Evolutionary conservation across 305 asterid genomes (phyloP).

Genomic region (Ilex paraguariensis): DNA sequence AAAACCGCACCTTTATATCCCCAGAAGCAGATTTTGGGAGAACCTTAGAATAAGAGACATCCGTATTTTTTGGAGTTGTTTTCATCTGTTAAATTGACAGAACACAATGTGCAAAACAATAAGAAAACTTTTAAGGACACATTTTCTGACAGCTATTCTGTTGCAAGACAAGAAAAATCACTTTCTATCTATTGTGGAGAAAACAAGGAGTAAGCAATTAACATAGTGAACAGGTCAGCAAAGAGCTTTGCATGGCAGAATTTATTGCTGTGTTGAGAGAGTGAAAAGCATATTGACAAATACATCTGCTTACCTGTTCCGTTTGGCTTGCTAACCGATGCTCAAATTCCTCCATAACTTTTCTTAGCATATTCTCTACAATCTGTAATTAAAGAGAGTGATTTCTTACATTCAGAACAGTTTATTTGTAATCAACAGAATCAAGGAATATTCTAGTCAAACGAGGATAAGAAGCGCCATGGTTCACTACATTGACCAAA

Average conservation of each 20-base stretch:
- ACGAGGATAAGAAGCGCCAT: conserved; percentile 6
- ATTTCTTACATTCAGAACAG: conserved; percentile 17
- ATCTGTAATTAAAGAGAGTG: conserved; percentile 42
- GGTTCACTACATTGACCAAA: neutral
- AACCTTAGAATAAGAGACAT: conserved; percentile 18
- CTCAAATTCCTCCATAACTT: conserved; percentile 76
- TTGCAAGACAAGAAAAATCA: neutral
- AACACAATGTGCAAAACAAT: conserved; percentile 4
- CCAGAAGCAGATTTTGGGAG: conserved; percentile 8
- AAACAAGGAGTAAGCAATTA: neutral
- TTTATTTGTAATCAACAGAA: conserved; percentile 5
- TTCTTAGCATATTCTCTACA: conserved; percentile 59
- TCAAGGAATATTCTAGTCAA: conserved; percentile 6
- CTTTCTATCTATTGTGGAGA: too few species aligned
- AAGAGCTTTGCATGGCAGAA: conserved; percentile 4
- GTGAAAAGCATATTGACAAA: neutral
- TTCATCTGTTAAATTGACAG: conserved; percentile 37
- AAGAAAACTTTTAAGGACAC: neutral
- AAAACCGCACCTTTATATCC: conserved; percentile 25
- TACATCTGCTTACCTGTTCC: conserved; percentile 36
- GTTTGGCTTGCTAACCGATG: conserved; percentile 35
- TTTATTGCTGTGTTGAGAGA: neutral
- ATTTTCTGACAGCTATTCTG: too few species aligned
- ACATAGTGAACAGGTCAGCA: neutral
- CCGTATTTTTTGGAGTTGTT: conserved; percentile 18